Evolutionary conservation across 106 monocot genomes (phyloP), one percentile per base, ranked within the genome.

Genomic region (Gastrodia elata): DNA sequence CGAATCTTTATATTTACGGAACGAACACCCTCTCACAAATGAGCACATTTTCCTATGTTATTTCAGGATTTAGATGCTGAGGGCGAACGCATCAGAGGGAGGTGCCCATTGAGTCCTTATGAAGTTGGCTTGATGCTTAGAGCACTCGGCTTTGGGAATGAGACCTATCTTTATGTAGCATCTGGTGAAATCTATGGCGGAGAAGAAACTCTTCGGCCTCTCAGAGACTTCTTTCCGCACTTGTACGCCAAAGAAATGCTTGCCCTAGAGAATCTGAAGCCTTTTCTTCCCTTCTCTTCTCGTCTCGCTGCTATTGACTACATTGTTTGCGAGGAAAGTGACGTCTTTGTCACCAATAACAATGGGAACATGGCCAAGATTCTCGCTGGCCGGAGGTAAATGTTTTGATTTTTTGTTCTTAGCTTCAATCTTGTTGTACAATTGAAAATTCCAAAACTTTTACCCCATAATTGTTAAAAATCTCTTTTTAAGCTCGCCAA

Each of bases 311-410:
- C 97, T 16, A 73, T 97, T 74, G 97, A 97, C 77, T 97, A 89
- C 68, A 81, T 93, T 43, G 97, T 97, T 52, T 91, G 88, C 77
- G 86, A 90, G 80, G 93, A 86, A 38, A 97, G 97, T 44, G 88
- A 93, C 78, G 97, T 97, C 0, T 91, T 97, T 80, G 86, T 86
- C n/a, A 84, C 97, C 46, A 97, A 93, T 48, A 97, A 97, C 79
- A 97, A 97, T 68, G 97, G 97, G 71, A 97, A 97, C 73, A 97
- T 97, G 97, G 97, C 97, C 77, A 97, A 86, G 79, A 87, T 97
- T 82, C 88, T 97, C 76, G 93, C 97, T 69, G 97, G 97, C 1
- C 77, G 75, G 38, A 90, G 97, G 97, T 93, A 84, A 68, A n/a
- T 4, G 22, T n/a, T 5, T 52, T n/a, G 22, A n/a, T 52, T 44